Evolutionary conservation across 768 basidiomycete species (phyloP).

Genomic region (Leucocoprinus birnbaumii): DNA sequence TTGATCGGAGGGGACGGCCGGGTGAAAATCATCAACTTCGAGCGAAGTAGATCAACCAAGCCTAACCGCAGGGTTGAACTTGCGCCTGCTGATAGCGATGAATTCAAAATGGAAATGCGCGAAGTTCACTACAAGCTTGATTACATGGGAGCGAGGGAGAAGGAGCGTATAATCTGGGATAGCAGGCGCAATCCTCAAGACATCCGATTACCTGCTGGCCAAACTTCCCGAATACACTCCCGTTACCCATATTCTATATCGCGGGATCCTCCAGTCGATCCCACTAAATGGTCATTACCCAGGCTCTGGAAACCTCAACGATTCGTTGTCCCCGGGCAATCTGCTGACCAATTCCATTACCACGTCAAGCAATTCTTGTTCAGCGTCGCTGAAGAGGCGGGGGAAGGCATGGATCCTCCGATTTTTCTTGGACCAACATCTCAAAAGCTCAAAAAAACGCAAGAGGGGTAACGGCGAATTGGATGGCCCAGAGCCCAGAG

Average conservation of each 20-base stretch:
- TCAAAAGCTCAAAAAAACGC: neutral
- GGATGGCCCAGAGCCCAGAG: neutral
- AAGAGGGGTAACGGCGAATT: neutral
- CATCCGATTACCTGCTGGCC: neutral
- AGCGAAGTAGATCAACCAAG: conserved; percentile 29
- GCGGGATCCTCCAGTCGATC: conserved; percentile 10
- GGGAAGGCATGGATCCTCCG: neutral
- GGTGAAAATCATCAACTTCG: conserved; percentile 56
- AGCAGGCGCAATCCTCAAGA: neutral
- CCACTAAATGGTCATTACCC: neutral
- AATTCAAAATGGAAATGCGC: conserved; percentile 51
- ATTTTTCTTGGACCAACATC: neutral
- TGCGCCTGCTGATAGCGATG: conserved; percentile 30
- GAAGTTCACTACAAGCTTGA: conserved; percentile 56
- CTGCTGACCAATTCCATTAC: neutral
- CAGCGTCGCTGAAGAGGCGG: neutral
- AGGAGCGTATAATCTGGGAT: conserved; percentile 13
- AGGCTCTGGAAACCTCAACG: conserved; percentile 4
- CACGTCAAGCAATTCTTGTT: conserved; percentile 1
- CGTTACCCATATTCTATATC: neutral
- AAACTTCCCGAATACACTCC: neutral
- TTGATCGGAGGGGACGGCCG: conserved; percentile 51
- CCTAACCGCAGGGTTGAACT: conserved; percentile 30
- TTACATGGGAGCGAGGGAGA: conserved; percentile 24
- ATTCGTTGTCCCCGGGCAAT: conserved; percentile 7